Conservation (phyloP, 257 asterid species). For the Leonotis leonurus region DNA sequence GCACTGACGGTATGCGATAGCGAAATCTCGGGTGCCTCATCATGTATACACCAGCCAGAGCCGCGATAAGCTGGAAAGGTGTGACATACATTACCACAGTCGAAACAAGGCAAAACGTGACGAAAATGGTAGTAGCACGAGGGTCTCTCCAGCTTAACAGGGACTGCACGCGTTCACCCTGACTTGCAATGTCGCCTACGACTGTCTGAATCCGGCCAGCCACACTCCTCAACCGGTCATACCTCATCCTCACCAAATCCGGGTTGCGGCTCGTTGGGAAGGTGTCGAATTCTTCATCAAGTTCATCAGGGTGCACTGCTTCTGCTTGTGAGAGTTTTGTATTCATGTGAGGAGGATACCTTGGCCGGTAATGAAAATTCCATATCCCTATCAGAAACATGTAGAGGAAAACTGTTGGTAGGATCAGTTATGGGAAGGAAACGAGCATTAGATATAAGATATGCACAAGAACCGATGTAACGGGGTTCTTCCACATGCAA, state of each 20-base stretch:
- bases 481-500: conserved; percentile 87
- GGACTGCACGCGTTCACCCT: conserved; percentile 67
- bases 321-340: conserved; percentile 84
- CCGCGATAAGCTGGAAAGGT: conserved; percentile 77
- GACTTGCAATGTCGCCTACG: conserved; percentile 83
- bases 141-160: conserved; percentile 91
- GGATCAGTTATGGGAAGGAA: conserved; percentile 73
- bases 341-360: conserved; percentile 97
- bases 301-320: conserved; percentile 65
- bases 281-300: conserved; percentile 81
- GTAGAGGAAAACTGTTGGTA: conserved; percentile 77
- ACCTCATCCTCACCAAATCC: conserved; percentile 70
- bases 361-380: conserved; percentile 71
- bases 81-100: conserved; percentile 68
- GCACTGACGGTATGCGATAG: conserved; percentile 65
- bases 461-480: conserved; percentile 77
- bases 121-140: conserved; percentile 75
- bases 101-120: conserved; percentile 64
- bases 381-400: conserved; percentile 85
- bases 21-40: conserved; percentile 96
- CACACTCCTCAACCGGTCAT: conserved; percentile 76
- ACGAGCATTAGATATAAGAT: conserved; percentile 66
- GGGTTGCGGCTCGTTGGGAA: conserved; percentile 72
- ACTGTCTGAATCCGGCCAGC: conserved; percentile 84
- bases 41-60: conserved; percentile 51